A percentile compares a stretch with the other conserved stretches of the same genome.
These are phyloP conservation scores for Wolfiporia cocos DNA, from an alignment of 1,284 basidiomycete species.

Conservation along the genomic window DNA sequence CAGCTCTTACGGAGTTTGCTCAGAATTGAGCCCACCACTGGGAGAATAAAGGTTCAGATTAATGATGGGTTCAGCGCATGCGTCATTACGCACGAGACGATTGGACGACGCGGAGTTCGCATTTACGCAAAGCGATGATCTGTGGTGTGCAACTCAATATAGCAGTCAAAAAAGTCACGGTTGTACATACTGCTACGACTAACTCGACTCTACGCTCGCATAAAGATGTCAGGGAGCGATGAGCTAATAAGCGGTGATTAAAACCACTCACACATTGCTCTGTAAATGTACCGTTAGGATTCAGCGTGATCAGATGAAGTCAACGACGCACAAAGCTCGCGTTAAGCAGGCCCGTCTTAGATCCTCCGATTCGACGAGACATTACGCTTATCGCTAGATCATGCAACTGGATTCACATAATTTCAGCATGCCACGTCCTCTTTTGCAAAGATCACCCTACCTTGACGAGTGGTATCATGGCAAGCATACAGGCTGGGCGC, in stretches of 20 bases:
- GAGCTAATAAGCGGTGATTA: too few relatives aligned
- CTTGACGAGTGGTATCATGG: slow-evolving; percentile 70
- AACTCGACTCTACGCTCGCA: slow-evolving; percentile 55
- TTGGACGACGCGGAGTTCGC: slow-evolving; percentile 82
- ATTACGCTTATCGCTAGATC: slow-evolving; percentile 78
- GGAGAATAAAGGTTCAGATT: slow-evolving; percentile 1
- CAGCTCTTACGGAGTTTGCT: slow-evolving; percentile 63
- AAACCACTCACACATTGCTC: slow-evolving; percentile 60
- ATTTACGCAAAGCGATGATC: slow-evolving; percentile 78
- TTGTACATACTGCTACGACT: slow-evolving; percentile 59
- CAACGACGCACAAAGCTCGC: slow-evolving; percentile 63
- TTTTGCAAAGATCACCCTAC: slow-evolving; percentile 26
- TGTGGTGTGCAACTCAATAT: slow-evolving; percentile 22
- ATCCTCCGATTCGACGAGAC: slow-evolving; percentile 69
- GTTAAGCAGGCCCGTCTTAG: slow-evolving; percentile 74
- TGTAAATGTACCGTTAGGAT: slow-evolving; percentile 19
- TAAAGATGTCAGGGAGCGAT: too few relatives aligned
- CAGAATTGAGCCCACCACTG: slow-evolving; percentile 77
- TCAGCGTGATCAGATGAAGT: slow-evolving; percentile 7
- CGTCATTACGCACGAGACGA: slow-evolving; percentile 64
- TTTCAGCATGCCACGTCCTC: not conserved
- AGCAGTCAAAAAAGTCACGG: not conserved
- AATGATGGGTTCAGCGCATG: slow-evolving; percentile 34
- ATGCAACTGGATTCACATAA: too few relatives aligned
- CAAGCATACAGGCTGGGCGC: slow-evolving; percentile 57